phyloP scores from a whole-genome alignment of 2,329 filamentous ascomycete genomes.

The Ophiostoma himal-ulmi region DNA sequence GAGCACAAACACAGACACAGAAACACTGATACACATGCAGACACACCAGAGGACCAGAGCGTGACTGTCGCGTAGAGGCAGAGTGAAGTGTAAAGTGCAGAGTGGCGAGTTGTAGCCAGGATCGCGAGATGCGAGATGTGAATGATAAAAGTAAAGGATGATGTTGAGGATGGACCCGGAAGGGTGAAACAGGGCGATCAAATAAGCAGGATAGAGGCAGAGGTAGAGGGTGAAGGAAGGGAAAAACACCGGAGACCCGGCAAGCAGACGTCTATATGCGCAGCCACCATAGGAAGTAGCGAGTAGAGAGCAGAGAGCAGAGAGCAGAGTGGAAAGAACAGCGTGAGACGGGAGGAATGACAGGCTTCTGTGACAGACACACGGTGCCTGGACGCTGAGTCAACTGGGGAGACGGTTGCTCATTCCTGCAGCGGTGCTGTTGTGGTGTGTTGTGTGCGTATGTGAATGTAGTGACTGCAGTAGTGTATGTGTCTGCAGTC shows the following conservation, averaged over 20 bases:
- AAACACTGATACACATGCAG: not conserved
- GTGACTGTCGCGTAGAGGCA: not conserved
- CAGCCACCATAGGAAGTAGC: not conserved
- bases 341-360: not conserved
- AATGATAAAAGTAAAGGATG: not conserved
- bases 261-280: not conserved
- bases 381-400: slow-evolving; percentile 11
- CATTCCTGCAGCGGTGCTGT: slow-evolving; percentile 1
- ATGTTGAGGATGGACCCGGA: not conserved
- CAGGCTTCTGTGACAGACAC: not conserved
- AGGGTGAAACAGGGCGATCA: not conserved
- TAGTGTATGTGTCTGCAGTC: not conserved
- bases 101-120: not conserved
- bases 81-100: not conserved
- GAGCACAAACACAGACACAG: slow-evolving; percentile 6
- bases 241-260: not conserved
- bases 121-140: not conserved
- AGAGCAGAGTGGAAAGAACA: not conserved
- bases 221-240: not conserved
- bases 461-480: not conserved
- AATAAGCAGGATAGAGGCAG: not conserved
- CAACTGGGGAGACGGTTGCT: slow-evolving; percentile 8
- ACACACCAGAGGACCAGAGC: not conserved
- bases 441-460: not conserved
- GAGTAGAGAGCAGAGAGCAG: not conserved